Base-by-base conservation (phyloP, 345 rosid genomes). In the Lepidium aucheri region DNA sequence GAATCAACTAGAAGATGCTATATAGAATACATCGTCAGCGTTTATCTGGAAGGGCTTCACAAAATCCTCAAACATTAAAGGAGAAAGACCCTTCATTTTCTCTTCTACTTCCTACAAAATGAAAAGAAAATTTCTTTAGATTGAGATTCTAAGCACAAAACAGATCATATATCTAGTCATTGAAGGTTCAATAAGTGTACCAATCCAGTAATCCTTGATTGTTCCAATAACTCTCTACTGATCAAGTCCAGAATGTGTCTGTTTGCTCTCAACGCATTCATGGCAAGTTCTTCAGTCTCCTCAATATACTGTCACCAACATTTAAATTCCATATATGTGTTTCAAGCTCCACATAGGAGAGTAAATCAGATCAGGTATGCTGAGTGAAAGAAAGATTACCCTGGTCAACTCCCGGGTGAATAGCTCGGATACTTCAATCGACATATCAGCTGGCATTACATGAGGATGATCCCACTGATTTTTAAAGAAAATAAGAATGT, bases 171-270 rank as follows among this genome's bases (percentile, higher is more conserved):
- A 22, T 28, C 18, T 28, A 4, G 33, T 28, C 47, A 54, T 0
- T 6, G 7, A 43, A 8, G 50, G 13, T 45, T 63, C 6, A 62
- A 15, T 38, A 45, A 54, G 9, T 18, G 46, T 89, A 93, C 98
- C 98, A 86, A 73, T 82, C 98, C 98, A 65, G 97, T 90, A 73
- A 93, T 85, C 80, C 94, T 90, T 4, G 94, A 90, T 47, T 80
- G 76, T 63, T 86, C 90, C 76, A 89, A 72, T 53, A 93, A 82
- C 35, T 84, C 90, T 55, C 76, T 73, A 1, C 89, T 81, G 73
- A 93, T 80, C 49, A 84, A 64, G 71, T 93, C 97, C 64, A 93
- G 78, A 65, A 93, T 78, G 63, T 80, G 85, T 65, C 80, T 82
- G 76, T 93, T 93, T 47, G 78, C 79, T 61, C 69, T 78, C 78